Evolutionary conservation across 2,329 filamentous ascomycete genomes (phyloP), one percentile per base, ranked within the genome.

Genomic region (Geosmithia morbida): DNA sequence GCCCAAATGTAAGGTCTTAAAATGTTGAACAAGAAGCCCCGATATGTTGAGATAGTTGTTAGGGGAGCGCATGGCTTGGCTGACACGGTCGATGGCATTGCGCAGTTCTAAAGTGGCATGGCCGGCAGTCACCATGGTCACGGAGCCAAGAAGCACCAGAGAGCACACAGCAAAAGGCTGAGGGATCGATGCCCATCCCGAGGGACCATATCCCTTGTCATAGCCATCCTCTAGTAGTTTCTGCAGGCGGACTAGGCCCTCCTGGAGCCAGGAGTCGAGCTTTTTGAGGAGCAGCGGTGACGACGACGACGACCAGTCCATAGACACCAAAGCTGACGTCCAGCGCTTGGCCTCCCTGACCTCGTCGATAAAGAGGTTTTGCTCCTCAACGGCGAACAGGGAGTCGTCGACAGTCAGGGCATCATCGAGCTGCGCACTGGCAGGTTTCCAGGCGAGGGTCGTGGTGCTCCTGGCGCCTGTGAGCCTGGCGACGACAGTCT

Each of bases 351-450:
- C 71, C 61, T 96, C 89, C 44, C 80, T 72, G 6, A 87, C 77
- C 54, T 88, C 81, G 60, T 97, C 90, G 45, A 90, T 69, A 61
- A 87, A 97, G n/a, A 96, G 72, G 59, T 98, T 98, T 60, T 94
- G 88, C 60, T 94, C 89, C 64, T 98, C 92, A 48, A 87, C 74
- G 1, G 77, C 82, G 59, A 98, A 98, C 1, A 98, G 74, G 3
- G 81, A 71, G 51, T 80, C 76, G 57, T 86, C 76, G 54, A 73
- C 68, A 48, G 66, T 62, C 56, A 78, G 60, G 3, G 74, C 71
- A 8, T 59, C 51, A 2, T 57, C 51, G 18, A 81, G 64, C 48
- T 72, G 67, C 1, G 54, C 46, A 20, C 57, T 56, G 0, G 68
- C 65, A 0, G 66, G 46, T 5, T 53, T 41, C 57, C 50, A 37